These are phyloP conservation scores for Phallus indusiatus DNA, from an alignment of 768 basidiomycete genomes.

Conservation along the genomic window DNA sequence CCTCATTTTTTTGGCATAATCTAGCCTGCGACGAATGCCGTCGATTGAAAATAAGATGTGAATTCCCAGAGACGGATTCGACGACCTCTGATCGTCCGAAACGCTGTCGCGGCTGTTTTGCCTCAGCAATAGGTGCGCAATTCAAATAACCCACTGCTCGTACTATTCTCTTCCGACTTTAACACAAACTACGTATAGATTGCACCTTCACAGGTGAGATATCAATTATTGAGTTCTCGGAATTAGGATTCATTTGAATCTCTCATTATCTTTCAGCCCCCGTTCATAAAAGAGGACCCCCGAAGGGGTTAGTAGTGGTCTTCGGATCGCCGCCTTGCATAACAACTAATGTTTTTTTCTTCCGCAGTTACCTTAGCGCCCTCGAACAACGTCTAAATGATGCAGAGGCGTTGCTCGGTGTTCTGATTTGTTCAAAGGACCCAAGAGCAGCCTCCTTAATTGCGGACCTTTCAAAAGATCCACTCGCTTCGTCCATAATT, in stretches of 20 bases:
- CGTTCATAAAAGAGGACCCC: not conserved
- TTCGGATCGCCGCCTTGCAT: not conserved
- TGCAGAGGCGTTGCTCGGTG: slow-evolving; percentile 34
- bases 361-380: slow-evolving; percentile 31
- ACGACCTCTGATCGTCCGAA: not conserved
- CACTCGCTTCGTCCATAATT: slow-evolving; percentile 30
- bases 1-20: not conserved
- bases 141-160: not conserved
- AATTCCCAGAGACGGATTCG: not conserved
- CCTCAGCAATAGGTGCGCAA: not conserved
- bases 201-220: not conserved
- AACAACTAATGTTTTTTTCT: not conserved
- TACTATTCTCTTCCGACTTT: not conserved
- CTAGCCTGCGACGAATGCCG: not conserved
- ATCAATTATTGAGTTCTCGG: not conserved
- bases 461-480: slow-evolving; percentile 24
- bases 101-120: not conserved
- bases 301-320: not conserved
- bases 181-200: not conserved
- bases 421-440: slow-evolving; percentile 23
- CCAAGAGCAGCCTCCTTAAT: slow-evolving; percentile 29
- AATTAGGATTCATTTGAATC: not conserved
- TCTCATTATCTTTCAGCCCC: not conserved
- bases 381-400: slow-evolving; percentile 34
- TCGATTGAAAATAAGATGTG: not conserved